phyloP scores from a whole-genome alignment of 352 stramenopile genomes.

The Globisporangium irregulare region DNA sequence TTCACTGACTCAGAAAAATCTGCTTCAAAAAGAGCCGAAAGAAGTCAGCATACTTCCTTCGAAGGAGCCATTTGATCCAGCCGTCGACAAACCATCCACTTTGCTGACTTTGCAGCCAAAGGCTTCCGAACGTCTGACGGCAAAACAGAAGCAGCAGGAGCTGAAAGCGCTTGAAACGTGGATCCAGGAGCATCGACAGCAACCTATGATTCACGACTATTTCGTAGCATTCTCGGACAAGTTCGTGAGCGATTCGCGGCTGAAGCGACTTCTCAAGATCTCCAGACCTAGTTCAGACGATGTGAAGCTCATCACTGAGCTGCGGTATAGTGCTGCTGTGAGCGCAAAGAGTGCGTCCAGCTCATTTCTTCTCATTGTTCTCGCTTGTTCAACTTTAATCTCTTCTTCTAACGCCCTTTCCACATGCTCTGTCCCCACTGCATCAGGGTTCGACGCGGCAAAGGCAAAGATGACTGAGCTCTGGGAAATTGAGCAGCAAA shows the following conservation, averaged over 20 bases:
- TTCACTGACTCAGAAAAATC: constrained; percentile 15
- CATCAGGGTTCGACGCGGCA: constrained; percentile 31
- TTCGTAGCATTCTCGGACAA: constrained; percentile 16
- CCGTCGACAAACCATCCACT: not conserved
- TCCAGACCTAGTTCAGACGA: constrained; percentile 11
- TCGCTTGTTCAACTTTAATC: not conserved
- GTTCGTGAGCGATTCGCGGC: constrained; percentile 5
- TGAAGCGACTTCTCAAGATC: constrained; percentile 14
- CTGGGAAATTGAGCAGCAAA: constrained; percentile 33
- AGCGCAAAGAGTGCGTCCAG: constrained; percentile 32
- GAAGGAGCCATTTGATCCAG: constrained; percentile 9
- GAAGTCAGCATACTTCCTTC: not conserved
- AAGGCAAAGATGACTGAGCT: constrained; percentile 26
- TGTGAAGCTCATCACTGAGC: constrained; percentile 28
- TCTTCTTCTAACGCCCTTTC: not conserved
- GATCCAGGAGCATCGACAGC: constrained; percentile 13
- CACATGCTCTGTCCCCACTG: not conserved
- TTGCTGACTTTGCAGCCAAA: not conserved
- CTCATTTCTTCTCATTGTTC: not conserved
- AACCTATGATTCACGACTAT: constrained; percentile 6
- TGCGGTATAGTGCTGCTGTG: constrained; percentile 35
- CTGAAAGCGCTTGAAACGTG: constrained; percentile 11
- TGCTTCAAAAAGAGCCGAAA: constrained; percentile 11
- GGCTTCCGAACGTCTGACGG: constrained; percentile 21
- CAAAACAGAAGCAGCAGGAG: constrained; percentile 19